These are phyloP conservation scores for Pseudopediastrum boryanum DNA, from an alignment of 139 green algal species.

Conservation along the genomic window DNA sequence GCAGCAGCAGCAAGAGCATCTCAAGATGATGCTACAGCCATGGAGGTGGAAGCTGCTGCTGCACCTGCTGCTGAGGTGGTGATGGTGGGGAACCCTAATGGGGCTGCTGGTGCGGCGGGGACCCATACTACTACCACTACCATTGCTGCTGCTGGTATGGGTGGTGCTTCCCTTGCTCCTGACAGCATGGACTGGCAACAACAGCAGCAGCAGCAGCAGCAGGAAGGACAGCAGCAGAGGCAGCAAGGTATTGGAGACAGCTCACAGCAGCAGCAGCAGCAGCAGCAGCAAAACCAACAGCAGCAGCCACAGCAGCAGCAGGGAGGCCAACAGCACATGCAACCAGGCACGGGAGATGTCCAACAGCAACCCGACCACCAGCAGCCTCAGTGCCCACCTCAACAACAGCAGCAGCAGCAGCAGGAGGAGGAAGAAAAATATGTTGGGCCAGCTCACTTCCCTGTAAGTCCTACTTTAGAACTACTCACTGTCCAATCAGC, in stretches of 20 bases:
- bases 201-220: not conserved
- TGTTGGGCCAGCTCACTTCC: not conserved
- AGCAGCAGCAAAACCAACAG: not conserved
- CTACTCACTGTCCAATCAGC: not conserved
- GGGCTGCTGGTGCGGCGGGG: too few relatives aligned
- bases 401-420: not conserved
- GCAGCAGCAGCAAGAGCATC: conserved; percentile 12
- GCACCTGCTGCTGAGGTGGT: too few relatives aligned
- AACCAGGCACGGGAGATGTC: too few relatives aligned
- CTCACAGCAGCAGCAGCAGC: not conserved
- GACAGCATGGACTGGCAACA: not conserved
- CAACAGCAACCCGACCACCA: too few relatives aligned
- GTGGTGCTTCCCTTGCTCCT: not conserved
- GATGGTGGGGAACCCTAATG: too few relatives aligned
- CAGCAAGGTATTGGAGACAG: not conserved
- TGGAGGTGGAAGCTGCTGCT: not conserved
- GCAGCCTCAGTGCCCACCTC: too few relatives aligned
- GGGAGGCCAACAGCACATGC: not conserved
- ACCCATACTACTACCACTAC: not conserved
- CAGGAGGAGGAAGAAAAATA: not conserved
- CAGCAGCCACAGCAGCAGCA: not conserved
- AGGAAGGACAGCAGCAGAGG: not conserved
- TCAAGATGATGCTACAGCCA: not conserved
- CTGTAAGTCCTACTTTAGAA: not conserved
- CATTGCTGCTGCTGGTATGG: too few relatives aligned